Evolutionary conservation across 2,329 filamentous ascomycete species (phyloP).

Genomic region (Leptographium flavum): DNA sequence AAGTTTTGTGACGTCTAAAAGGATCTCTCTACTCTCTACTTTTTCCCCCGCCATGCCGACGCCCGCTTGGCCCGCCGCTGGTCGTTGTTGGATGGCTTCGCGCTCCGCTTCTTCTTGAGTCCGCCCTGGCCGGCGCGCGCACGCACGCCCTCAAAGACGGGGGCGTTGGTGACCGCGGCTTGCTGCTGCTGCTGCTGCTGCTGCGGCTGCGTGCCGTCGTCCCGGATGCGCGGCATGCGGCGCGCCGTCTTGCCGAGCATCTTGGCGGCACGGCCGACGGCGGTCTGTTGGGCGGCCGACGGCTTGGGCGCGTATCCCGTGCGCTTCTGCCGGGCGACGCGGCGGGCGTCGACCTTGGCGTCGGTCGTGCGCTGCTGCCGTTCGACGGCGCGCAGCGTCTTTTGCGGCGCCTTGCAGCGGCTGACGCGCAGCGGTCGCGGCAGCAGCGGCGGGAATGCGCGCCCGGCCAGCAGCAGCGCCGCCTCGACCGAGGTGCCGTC

Average conservation of each 20-base stretch:
- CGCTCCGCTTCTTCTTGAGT: constrained; percentile 1
- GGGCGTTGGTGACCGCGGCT: neutral
- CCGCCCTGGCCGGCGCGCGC: constrained; percentile 53
- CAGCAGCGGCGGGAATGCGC: constrained; percentile 91
- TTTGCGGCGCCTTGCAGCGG: constrained; percentile 63
- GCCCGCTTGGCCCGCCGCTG: constrained; percentile 12
- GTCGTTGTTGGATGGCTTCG: constrained; percentile 30
- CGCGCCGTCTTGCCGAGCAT: constrained; percentile 50
- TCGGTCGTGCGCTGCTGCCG: constrained; percentile 25
- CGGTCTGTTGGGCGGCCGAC: constrained; percentile 51
- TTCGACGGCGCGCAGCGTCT: constrained; percentile 39
- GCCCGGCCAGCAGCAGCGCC: constrained; percentile 76
- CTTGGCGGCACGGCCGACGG: constrained; percentile 58
- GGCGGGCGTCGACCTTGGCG: constrained; percentile 16
- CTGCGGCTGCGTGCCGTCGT: too few relatives aligned
- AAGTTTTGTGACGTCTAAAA: neutral
- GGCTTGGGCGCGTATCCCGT: constrained; percentile 54
- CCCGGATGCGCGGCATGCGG: neutral
- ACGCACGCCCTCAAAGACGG: constrained; percentile 66
- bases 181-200: too few relatives aligned
- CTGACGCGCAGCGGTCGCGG: constrained; percentile 75
- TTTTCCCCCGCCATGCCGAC: constrained; percentile 9
- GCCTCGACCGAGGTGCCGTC: constrained; percentile 80
- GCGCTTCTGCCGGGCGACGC: constrained; percentile 13
- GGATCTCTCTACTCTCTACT: neutral